Evolutionary conservation across 139 green algal species (phyloP), one percentile per base, ranked within the genome.

Genomic region (Zygnema circumcarinatum): DNA sequence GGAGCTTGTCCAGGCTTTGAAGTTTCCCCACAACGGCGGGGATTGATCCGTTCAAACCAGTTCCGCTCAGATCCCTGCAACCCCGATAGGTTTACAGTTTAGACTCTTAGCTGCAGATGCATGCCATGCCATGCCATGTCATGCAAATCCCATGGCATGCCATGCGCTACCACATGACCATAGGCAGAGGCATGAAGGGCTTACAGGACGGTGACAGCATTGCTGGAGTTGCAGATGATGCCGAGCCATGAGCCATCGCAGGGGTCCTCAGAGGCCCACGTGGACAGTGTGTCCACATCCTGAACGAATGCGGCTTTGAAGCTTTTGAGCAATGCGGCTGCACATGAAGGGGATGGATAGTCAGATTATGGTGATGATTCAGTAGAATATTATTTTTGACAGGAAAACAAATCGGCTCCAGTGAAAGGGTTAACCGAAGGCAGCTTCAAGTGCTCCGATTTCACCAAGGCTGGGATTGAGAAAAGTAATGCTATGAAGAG

Each of bases 31-130:
- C 20, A 38, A 54, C 7, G 1, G 29, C 1, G 20, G 80, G 36
- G 54, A 87, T 79, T 38, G 36, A 25, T 68, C 80, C 80, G 16
- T 52, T 39, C 36, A 83, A 53, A 53, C 75, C 32, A 21, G 7
- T 22, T 33, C 75, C 75, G 32, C 75, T 74, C 7, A 83, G 32
- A 74, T 83, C 75, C 32, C 75, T 83, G 75, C 69, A 39, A 41
- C 16, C 16, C 69, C 47, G 47, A 62, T n/a, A n/a, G n/a, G n/a
- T n/a, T n/a, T n/a, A n/a, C n/a, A n/a, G n/a, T n/a, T n/a, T n/a
- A n/a, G n/a, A n/a, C n/a, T n/a, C n/a, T n/a, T n/a, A n/a, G n/a
- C n/a, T n/a, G n/a, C n/a, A n/a, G n/a, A n/a, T n/a, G n/a, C n/a
- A n/a, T n/a, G n/a, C n/a, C n/a, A n/a, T n/a, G n/a, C n/a, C n/a